Conservation (phyloP, 73 alveolate genomes). For the Paraurostyla sp. region DNA sequence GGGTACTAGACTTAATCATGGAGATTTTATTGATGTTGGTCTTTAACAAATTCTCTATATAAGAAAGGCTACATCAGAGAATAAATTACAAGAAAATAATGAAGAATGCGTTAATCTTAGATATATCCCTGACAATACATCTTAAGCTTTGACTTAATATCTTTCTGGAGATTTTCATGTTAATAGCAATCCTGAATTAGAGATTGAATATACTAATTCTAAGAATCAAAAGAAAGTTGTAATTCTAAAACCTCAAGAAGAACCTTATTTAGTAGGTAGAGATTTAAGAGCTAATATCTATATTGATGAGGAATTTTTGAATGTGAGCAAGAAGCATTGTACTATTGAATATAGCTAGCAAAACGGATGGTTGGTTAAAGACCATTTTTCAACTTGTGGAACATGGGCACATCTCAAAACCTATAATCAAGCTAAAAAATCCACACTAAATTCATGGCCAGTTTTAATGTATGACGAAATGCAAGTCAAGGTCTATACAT, state of each 20-base stretch:
- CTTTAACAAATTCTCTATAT: neutral
- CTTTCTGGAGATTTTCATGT: neutral
- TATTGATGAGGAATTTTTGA: neutral
- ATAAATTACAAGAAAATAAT: neutral
- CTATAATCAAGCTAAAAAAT: neutral
- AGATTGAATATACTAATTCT: neutral
- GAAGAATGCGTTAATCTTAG: neutral
- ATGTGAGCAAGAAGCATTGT: neutral
- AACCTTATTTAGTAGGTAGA: neutral
- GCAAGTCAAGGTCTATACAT: neutral
- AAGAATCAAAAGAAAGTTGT: neutral
- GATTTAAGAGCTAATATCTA: neutral
- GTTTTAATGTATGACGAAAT: neutral
- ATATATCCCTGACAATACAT: neutral
- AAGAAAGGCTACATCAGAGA: neutral
- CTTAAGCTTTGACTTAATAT: neutral
- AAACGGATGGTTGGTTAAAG: neutral
- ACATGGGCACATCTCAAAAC: slow-evolving; percentile 33
- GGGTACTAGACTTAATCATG: neutral
- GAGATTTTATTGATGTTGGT: neutral
- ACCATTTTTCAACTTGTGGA: neutral
- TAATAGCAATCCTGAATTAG: neutral
- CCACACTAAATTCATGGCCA: neutral
- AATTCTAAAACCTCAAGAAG: neutral
- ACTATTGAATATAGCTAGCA: neutral